Percentiles rank a stretch among this genome's conserved stretches.
Evolutionary conservation across 768 basidiomycete genomes (phyloP).

Genomic region (Pleurotus salmoneostramineus): DNA sequence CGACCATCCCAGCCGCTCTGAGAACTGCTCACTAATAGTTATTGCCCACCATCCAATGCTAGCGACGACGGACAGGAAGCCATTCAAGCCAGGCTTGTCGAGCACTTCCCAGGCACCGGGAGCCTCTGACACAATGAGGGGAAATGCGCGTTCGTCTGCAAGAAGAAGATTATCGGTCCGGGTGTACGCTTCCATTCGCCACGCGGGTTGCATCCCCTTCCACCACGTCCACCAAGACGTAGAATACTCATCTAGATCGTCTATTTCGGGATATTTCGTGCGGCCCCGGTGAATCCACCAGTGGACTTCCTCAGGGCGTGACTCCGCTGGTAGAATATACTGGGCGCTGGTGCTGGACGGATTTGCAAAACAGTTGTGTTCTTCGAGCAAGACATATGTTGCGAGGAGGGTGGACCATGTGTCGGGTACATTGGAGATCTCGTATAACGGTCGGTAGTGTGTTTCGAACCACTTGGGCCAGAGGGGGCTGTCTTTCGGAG

Average conservation of each 20-base stretch:
- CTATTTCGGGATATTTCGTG: neutral
- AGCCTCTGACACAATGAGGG: neutral
- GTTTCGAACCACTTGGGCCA: no score
- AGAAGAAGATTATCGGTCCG: neutral
- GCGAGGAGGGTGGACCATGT: no score
- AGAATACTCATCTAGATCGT: neutral
- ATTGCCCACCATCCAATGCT: neutral
- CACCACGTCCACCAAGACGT: neutral
- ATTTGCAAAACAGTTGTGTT: no score
- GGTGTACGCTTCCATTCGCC: neutral
- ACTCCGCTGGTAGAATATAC: neutral
- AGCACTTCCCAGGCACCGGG: neutral
- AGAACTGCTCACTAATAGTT: no score
- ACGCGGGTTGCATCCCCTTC: neutral
- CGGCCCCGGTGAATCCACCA: neutral
- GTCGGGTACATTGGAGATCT: no score
- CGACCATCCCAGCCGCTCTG: no score
- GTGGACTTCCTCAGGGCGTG: neutral
- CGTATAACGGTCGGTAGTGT: no score
- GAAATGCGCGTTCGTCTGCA: neutral
- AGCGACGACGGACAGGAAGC: neutral
- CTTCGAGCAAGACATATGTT: no score
- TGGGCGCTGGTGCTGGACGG: no score
- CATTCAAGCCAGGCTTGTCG: conserved; percentile 1
- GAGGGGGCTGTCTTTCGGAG: no score